phyloP scores from a whole-genome alignment of 768 basidiomycete genomes.

The Heimioporus sp. region DNA sequence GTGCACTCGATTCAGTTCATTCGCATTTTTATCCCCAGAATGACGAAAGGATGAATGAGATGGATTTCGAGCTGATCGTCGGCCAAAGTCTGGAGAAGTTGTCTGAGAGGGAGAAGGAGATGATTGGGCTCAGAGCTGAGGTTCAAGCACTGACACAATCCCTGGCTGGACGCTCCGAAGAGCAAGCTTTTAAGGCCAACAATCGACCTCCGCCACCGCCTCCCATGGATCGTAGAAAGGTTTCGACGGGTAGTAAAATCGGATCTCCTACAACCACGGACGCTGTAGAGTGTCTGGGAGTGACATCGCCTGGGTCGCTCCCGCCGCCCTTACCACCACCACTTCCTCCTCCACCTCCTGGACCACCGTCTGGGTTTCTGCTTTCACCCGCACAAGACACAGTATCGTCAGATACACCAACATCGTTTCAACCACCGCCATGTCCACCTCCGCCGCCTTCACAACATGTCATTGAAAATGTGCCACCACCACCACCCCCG shows the following conservation, averaged over 20 bases:
- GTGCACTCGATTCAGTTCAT: constrained; percentile 86
- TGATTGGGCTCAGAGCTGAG: constrained; percentile 48
- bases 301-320: not conserved
- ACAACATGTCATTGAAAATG: no score
- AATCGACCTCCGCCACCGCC: constrained; percentile 67
- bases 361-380: no score
- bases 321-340: no score
- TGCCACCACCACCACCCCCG: not conserved
- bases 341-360: no score
- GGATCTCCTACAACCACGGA: constrained; percentile 11
- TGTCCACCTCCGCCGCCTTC: constrained; percentile 43
- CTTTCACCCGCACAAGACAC: no score
- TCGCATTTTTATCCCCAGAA: constrained; percentile 65
- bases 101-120: constrained; percentile 66
- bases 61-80: constrained; percentile 70
- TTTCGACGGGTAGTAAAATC: constrained; percentile 5
- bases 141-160: constrained; percentile 50
- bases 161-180: constrained; percentile 50
- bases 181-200: constrained; percentile 69
- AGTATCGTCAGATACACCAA: no score
- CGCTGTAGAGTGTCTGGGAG: constrained; percentile 5
- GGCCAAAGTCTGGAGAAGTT: constrained; percentile 68
- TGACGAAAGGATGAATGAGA: constrained; percentile 43
- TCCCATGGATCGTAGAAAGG: constrained; percentile 19
- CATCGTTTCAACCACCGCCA: constrained; percentile 35